phyloP scores from a whole-genome alignment of 2,329 filamentous ascomycete genomes.

The Aspergillus jensenii region DNA sequence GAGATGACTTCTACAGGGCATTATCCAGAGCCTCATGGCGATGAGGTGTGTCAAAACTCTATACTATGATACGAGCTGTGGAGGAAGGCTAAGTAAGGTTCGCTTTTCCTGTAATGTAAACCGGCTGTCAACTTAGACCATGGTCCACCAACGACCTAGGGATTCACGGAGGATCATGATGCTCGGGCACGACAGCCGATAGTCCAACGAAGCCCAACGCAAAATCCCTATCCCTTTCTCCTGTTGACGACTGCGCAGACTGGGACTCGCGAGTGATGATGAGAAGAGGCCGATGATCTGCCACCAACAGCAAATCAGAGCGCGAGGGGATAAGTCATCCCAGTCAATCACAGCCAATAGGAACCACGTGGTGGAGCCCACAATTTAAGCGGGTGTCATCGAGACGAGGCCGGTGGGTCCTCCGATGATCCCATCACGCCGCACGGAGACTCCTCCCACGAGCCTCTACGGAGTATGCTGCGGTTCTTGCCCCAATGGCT shows the following conservation, averaged over 20 bases:
- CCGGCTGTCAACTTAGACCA: background rate
- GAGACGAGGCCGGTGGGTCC: background rate
- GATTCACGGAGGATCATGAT: background rate
- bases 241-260: no score
- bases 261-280: background rate
- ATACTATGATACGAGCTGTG: background rate
- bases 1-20: background rate
- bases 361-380: background rate
- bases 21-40: background rate
- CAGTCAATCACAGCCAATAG: slow-evolving; percentile 13
- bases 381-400: background rate
- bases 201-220: background rate
- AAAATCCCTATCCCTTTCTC: no score
- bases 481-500: background rate
- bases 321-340: slow-evolving; percentile 15
- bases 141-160: background rate
- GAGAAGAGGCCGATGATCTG: slow-evolving; percentile 11
- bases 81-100: background rate
- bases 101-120: background rate
- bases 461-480: background rate
- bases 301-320: slow-evolving; percentile 2
- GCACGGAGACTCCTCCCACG: no score
- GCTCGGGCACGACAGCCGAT: background rate
- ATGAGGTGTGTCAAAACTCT: background rate
- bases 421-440: background rate